Base-by-base conservation (phyloP, 1,284 basidiomycete species). In the Ustilago crameri region DNA sequence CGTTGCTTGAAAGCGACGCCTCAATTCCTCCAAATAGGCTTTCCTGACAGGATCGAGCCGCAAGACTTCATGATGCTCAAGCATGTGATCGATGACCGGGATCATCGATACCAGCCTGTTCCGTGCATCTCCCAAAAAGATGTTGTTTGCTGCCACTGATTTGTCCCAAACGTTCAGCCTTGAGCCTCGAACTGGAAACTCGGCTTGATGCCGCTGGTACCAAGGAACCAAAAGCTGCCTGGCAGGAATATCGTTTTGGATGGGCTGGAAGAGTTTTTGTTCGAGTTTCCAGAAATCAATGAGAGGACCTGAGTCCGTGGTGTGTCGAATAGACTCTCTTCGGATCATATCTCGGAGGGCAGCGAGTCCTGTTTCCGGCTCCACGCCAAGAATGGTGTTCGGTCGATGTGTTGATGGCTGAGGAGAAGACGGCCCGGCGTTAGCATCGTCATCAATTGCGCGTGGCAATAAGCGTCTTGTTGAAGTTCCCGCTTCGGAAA, bases 51-150 rank as follows among this genome's bases (percentile, higher is more conserved):
- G 17, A 14, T 47, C 48, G 7, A 54, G 18, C 14, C 17, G 47
- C 8, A 62, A 23, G 5, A 9, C 41, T 3, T 24, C 22, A 14
- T 37, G 46, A 24, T 55, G 14, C 10, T 37, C 51, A 8, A 62
- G 5, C 32, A 62, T 14, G 27, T 46, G 32, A 3, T 24, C 42
- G 9, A 62, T 12, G 32, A 62, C 42, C 17, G 47, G 51, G 20
- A 18, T 17, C 27, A 62, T 62, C 15, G 44, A 23, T 2, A 27
- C 26, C 18, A 62, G 54, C 1, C 59, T 46, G 26, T 62, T 24
- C 23, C 59, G 51, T 24, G 51, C 59, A 7, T 27, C 8, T 9
- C 43, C 27, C 18, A 22, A 14, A 20, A 46, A 17, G 22, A 45
- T 32, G n/a, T 50, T 32, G 3, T 22, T 10, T 0, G 15, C 5